Evolutionary conservation across 306 rosid genomes (phyloP), one percentile per base, ranked within the genome.

Genomic region (Myrica gale): DNA sequence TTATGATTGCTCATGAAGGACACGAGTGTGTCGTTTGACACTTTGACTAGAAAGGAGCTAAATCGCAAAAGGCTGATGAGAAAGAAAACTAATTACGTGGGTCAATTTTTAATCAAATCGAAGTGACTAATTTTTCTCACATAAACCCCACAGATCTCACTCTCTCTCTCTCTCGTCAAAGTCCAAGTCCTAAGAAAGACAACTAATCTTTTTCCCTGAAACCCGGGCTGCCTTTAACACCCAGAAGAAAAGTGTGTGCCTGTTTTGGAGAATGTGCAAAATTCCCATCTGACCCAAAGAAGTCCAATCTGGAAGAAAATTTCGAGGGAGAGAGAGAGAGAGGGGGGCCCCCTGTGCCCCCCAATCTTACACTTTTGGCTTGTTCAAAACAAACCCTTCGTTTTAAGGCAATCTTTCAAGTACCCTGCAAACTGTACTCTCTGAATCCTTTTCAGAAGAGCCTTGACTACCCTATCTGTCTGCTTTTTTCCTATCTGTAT

Each of bases 241-340:
- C 16, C 13, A 11, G 53, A 48, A 10, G 26, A n/a, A 57, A 57
- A 20, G 10, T 57, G 9, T 57, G 62, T 56, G 62, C 37, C 62
- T 79, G 61, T 90, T 88, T 94, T 87, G 87, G 78, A 85, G 87
- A 86, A 62, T 86, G 91, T 89, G 90, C 90, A 71, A 60, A 87
- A 78, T 89, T 87, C 10, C 39, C 26, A 7, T 7, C 7, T 52
- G n/a, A 52, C 19, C 7, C n/a, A 44, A 41, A 81, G 9, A 17
- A 71, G 62, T 46, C 46, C 52, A 56, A 32, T 39, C 67, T 42
- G 73, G 71, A 70, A 70, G 9, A 23, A 62, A 58, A 11, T 43
- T 46, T 55, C 26, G 54, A 11, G 2, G 15, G 39, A 61, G 74
- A 72, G 3, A 58, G 67, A 57, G 6, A 74, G 52, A n/a, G 39